Percentiles rank a stretch among this genome's conserved stretches.
phyloP scores from a whole-genome alignment of 2,329 filamentous ascomycete species.

The Dactylonectria estremocensis region DNA sequence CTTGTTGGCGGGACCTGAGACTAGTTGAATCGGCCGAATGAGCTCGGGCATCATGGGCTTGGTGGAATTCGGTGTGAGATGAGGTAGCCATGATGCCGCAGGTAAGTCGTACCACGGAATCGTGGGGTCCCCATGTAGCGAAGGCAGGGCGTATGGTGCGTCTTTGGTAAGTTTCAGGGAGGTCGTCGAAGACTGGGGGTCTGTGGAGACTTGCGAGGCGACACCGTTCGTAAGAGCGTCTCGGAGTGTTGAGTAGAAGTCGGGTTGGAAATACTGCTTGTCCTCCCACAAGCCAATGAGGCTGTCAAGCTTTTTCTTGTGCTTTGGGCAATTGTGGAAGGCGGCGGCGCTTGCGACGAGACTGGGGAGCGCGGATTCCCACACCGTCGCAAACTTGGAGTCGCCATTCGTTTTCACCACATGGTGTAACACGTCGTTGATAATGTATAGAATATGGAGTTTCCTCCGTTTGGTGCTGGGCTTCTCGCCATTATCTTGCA shows the following conservation, averaged over 20 bases:
- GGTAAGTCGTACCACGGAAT: conserved; percentile 87
- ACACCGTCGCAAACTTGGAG: conserved; percentile 67
- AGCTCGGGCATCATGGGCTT: conserved; percentile 80
- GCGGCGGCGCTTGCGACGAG: conserved; percentile 73
- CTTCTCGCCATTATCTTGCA: conserved; percentile 49
- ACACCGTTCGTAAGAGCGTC: conserved; percentile 65
- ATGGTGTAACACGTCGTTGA: conserved; percentile 86
- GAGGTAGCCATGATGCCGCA: conserved; percentile 84
- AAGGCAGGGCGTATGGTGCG: conserved; percentile 79
- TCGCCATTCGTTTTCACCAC: conserved; percentile 68
- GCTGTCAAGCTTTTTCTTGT: conserved; percentile 74
- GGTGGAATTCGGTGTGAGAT: conserved; percentile 82
- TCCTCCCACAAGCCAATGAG: conserved; percentile 81
- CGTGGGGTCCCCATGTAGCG: conserved; percentile 81
- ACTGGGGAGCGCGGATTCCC: conserved; percentile 73
- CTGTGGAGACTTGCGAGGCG: conserved; percentile 40
- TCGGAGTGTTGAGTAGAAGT: conserved; percentile 71
- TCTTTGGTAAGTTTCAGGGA: conserved; percentile 65
- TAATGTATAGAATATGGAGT: conserved; percentile 82
- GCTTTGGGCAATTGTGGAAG: conserved; percentile 74
- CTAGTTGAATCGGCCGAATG: conserved; percentile 80
- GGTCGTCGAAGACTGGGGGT: conserved; percentile 41
- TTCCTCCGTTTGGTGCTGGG: conserved; percentile 77
- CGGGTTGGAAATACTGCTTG: conserved; percentile 71
- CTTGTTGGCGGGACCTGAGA: conserved; percentile 77